These are phyloP conservation scores for Coleophoma crateriformis DNA, from an alignment of 2,329 filamentous ascomycete genomes.

Conservation along the genomic window DNA sequence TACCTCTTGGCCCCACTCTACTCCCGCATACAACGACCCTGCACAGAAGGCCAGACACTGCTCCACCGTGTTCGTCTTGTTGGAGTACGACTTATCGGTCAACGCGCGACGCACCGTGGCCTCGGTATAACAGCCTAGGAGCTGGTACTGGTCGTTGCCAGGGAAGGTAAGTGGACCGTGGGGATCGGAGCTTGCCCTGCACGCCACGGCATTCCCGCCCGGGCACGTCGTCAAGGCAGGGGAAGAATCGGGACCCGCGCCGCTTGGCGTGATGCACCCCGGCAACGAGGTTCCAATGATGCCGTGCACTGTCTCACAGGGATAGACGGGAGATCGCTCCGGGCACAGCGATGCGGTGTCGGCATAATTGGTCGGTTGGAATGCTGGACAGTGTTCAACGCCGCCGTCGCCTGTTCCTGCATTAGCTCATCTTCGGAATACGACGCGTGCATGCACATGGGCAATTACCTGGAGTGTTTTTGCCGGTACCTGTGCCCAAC, in stretches of 20 bases:
- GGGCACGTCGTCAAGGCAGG: not conserved
- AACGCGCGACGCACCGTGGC: conserved; percentile 7
- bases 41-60: not conserved
- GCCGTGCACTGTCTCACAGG: conserved; percentile 53
- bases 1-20: conserved; percentile 1
- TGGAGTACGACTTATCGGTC: not conserved
- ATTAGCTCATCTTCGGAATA: no score
- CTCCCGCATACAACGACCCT: not conserved
- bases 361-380: conserved; percentile 55
- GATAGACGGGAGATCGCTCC: conserved; percentile 55
- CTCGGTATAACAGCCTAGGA: conserved; percentile 21
- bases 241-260: conserved; percentile 2
- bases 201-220: not conserved
- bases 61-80: not conserved
- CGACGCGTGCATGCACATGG: no score
- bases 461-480: conserved; percentile 28
- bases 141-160: conserved; percentile 4
- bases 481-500: conserved; percentile 23
- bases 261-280: conserved; percentile 4
- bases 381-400: conserved; percentile 67
- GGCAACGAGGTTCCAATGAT: conserved; percentile 31
- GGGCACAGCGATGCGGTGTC: conserved; percentile 51
- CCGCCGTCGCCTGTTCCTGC: conserved; percentile 41
- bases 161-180: conserved; percentile 12
- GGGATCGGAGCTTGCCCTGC: not conserved